These are phyloP conservation scores for Cordyceps farinosa DNA, from an alignment of 2,329 filamentous ascomycete species.

Conservation along the genomic window DNA sequence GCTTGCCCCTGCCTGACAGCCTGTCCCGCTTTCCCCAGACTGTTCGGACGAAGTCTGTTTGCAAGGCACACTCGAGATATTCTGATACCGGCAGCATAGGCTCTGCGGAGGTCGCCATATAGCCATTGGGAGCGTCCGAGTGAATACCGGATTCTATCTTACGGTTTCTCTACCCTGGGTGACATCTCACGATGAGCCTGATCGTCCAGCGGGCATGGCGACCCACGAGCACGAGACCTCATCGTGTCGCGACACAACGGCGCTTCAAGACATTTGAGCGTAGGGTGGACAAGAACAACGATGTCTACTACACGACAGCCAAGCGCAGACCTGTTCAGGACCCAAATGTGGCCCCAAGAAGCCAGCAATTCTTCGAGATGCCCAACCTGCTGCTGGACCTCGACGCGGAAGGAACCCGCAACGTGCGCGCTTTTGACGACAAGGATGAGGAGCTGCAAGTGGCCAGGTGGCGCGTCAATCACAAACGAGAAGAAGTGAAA, in stretches of 20 bases:
- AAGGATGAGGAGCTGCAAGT: slow-evolving; percentile 33
- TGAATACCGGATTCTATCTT: not conserved
- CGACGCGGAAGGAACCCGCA: slow-evolving; percentile 43
- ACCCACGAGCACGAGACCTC: slow-evolving; percentile 13
- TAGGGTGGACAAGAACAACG: slow-evolving; percentile 21
- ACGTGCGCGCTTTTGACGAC: slow-evolving; percentile 41
- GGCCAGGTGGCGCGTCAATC: slow-evolving; percentile 29
- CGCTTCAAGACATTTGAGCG: slow-evolving; percentile 18
- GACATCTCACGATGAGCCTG: not conserved
- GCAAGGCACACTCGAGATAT: not conserved
- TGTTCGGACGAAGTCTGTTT: slow-evolving; percentile 14
- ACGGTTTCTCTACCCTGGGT: not conserved
- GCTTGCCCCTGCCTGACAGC: not conserved
- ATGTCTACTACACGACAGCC: slow-evolving; percentile 28
- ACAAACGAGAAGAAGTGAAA: slow-evolving; percentile 24
- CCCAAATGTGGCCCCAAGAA: slow-evolving; percentile 2
- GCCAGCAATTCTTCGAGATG: slow-evolving; percentile 36
- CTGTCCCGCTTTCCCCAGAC: slow-evolving; percentile 15
- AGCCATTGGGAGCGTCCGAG: not conserved
- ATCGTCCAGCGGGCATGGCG: slow-evolving; percentile 11
- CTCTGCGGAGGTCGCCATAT: not conserved
- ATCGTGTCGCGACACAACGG: slow-evolving; percentile 9
- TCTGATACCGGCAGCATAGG: not conserved
- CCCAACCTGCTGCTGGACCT: slow-evolving; percentile 48
- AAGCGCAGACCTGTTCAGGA: slow-evolving; percentile 20